Percentiles rank a stretch among this genome's conserved stretches.
phyloP scores from a whole-genome alignment of 208 protist genomes.

The Eutreptiella sp. region DNA sequence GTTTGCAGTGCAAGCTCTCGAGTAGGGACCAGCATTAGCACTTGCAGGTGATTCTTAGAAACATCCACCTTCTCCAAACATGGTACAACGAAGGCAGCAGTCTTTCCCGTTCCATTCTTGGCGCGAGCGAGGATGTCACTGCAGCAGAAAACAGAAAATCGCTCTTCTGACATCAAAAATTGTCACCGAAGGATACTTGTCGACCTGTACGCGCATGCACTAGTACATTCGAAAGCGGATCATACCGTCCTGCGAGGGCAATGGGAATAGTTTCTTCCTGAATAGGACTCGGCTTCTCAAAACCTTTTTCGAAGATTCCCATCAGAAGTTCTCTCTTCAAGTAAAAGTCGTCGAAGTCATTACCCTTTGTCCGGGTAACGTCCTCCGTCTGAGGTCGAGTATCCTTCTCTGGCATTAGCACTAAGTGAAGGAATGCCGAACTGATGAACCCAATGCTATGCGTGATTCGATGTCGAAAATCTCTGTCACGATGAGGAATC shows the following conservation, averaged over 20 bases:
- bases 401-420: slow-evolving; percentile 65
- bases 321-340: slow-evolving; percentile 96
- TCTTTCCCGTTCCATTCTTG: slow-evolving; percentile 99
- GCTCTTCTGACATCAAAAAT: no score
- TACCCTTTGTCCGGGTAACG: slow-evolving; percentile 94
- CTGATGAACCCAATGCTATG: no score
- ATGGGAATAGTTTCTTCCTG: slow-evolving; percentile 97
- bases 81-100: slow-evolving; percentile 97
- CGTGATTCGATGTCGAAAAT: no score
- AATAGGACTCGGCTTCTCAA: slow-evolving; percentile 94
- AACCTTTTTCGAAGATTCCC: slow-evolving; percentile 98
- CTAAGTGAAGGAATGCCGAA: no score
- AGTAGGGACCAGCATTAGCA: slow-evolving; percentile 95
- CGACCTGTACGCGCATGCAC: no score
- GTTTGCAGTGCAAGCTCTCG: slow-evolving; percentile 98
- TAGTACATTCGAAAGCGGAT: no score
- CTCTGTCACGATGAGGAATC: no score
- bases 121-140: slow-evolving; percentile 95
- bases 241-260: slow-evolving; percentile 87
- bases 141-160: no score
- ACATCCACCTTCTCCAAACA: slow-evolving; percentile 92
- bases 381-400: slow-evolving; percentile 89
- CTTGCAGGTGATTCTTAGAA: slow-evolving; percentile 84
- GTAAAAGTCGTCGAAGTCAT: slow-evolving; percentile 95
- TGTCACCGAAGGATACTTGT: slow-evolving; percentile 12